Evolutionary conservation across 805 yeast species (phyloP).

Genomic region (Metahyphopichia silvanorum): DNA sequence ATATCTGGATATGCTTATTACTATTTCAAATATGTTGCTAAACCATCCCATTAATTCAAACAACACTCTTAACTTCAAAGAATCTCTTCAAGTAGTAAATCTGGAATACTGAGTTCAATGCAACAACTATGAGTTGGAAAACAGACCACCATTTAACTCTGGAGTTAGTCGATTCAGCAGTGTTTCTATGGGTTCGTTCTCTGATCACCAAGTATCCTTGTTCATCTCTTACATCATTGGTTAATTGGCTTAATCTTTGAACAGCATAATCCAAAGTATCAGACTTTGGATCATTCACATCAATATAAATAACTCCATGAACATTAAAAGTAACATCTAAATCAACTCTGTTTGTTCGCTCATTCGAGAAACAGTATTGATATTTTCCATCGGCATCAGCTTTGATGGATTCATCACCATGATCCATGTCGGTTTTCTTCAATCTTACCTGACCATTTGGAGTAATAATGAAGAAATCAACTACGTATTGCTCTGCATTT

Average conservation of each 20-base stretch:
- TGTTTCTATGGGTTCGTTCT: constrained; percentile 96
- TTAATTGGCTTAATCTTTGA: constrained; percentile 66
- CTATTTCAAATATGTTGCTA: too few relatives aligned
- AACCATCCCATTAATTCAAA: constrained; percentile 51
- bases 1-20: too few relatives aligned
- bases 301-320: constrained; percentile 87
- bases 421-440: constrained; percentile 57
- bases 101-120: constrained; percentile 85
- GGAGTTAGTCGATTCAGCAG: constrained; percentile 95
- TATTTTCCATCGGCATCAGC: constrained; percentile 72
- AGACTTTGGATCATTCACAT: constrained; percentile 67
- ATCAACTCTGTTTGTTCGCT: constrained; percentile 63
- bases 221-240: constrained; percentile 88
- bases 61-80: constrained; percentile 90
- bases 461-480: constrained; percentile 55
- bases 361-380: constrained; percentile 90
- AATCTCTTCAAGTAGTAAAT: constrained; percentile 90
- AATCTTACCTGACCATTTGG: constrained; percentile 48
- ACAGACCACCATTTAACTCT: constrained; percentile 98
- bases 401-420: constrained; percentile 72
- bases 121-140: constrained; percentile 84
- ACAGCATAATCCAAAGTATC: constrained; percentile 85
- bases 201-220: constrained; percentile 90
- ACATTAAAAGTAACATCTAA: constrained; percentile 94
- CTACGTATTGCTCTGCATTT: constrained; percentile 59